Percentiles rank a stretch among this genome's conserved stretches.
Conservation (phyloP, 2,329 filamentous ascomycete species). For the Chaetomiaceae sp. region DNA sequence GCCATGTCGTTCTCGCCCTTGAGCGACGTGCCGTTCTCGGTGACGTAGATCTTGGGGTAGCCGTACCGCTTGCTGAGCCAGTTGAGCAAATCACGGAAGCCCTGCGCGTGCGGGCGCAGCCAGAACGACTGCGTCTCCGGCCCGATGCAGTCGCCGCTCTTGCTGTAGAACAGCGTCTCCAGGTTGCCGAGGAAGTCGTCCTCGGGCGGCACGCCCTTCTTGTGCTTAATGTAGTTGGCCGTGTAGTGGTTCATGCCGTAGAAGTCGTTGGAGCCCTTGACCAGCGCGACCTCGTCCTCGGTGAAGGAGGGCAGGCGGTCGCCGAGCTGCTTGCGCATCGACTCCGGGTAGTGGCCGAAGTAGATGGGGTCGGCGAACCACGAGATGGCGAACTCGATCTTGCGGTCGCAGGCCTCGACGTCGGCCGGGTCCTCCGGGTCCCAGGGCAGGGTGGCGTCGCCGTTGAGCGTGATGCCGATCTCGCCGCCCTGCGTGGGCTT, state of each 20-base stretch:
- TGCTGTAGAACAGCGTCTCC: constrained; percentile 64
- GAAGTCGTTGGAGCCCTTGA: constrained; percentile 84
- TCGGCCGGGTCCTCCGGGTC: constrained; percentile 69
- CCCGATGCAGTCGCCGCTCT: constrained; percentile 67
- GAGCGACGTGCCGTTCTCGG: constrained; percentile 80
- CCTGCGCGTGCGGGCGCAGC: constrained; percentile 68
- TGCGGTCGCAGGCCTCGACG: constrained; percentile 68
- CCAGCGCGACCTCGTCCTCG: constrained; percentile 62
- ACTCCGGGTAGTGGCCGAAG: constrained; percentile 74
- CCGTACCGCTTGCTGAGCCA: constrained; percentile 75
- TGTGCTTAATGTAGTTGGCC: constrained; percentile 77
- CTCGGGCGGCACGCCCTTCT: constrained; percentile 50
- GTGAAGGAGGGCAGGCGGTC: constrained; percentile 70
- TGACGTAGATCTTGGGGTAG: constrained; percentile 74
- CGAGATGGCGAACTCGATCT: constrained; percentile 79
- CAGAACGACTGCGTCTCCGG: constrained; percentile 77
- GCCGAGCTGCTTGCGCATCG: constrained; percentile 76
- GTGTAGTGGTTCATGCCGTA: constrained; percentile 96
- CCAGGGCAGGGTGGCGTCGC: constrained; percentile 78
- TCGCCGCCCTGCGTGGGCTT: constrained; percentile 64
- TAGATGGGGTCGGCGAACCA: constrained; percentile 91
- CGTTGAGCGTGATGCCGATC: constrained; percentile 85
- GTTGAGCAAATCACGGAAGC: constrained; percentile 69
- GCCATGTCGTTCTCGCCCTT: constrained; percentile 75
- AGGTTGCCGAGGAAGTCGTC: constrained; percentile 72